Base-by-base conservation (phyloP, 371 early-diverging fungal species). In the Conidiobolus incongruus region DNA sequence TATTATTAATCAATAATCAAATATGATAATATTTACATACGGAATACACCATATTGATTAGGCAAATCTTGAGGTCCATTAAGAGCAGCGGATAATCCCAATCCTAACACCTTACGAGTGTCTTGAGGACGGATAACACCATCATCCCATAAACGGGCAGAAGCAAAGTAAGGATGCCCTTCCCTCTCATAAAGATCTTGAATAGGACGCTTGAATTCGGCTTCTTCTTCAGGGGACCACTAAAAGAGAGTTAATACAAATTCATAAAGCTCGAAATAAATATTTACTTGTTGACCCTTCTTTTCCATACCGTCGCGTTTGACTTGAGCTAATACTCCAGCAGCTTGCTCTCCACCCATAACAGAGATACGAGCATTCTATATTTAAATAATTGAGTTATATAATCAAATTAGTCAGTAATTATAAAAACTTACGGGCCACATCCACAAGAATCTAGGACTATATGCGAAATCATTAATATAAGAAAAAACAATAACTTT, bases 311-410 rank as follows among this genome's bases (percentile, higher is more conserved):
- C 75, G 53, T 88, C 92, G 30, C 79, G 64, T 38, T 72, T 81
- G 35, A 93, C 81, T 49, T 85, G 85, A 6, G 92, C 75, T 44
- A 96, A 65, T 19, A 96, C 96, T 38, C 77, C 78, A 10, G 96
- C 91, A 28, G 94, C 91, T 61, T 96, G 93, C 56, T 93, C 95
- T 44, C 96, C 96, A 46, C 96, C 96, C 96, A 96, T 96, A 19
- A 96, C 96, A 22, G 85, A 82, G 50, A 96, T 91, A 34, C 96
- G 72, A 24, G 89, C 76, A 52, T 82, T 78, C 69, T 69, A 53
- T 15, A 32, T 1, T 15, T 23, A 32, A 19, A 0, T 12, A 8
- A 28, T 6, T 1, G 32, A 32, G 35, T 26, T 40, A 21, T 23
- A 20, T 32, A 13, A 12, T 19, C 15, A n/a, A 22, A 10, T 2